Conservation (phyloP, 805 yeast genomes). For the Wickerhamiella spandovensis region DNA sequence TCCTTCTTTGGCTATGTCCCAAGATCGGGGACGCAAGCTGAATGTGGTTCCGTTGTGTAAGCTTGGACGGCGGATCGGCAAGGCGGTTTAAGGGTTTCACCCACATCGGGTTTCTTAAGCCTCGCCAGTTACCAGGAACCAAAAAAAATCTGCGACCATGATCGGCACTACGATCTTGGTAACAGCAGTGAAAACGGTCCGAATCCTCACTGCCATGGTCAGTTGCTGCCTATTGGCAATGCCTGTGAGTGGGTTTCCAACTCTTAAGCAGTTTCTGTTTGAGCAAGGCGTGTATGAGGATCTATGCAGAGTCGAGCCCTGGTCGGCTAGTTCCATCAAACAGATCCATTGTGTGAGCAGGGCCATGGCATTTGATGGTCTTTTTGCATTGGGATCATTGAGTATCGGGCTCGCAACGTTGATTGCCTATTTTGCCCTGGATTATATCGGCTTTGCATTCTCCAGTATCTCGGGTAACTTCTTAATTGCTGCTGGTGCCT, state of each 20-base stretch:
- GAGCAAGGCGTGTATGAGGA: slow-evolving; percentile 15
- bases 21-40: too few species aligned
- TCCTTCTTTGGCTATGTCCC: too few species aligned
- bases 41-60: neutral
- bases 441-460: slow-evolving; percentile 13
- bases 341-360: slow-evolving; percentile 11
- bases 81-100: neutral
- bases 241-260: slow-evolving; percentile 13
- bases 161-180: neutral
- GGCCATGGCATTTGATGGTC: slow-evolving; percentile 9
- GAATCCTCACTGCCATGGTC: slow-evolving; percentile 8
- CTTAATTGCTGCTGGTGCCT: slow-evolving; percentile 15
- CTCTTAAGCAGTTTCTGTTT: slow-evolving; percentile 13
- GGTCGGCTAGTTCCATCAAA: neutral
- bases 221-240: slow-evolving; percentile 11
- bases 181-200: neutral
- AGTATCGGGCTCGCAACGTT: slow-evolving; percentile 10
- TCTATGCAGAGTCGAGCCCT: slow-evolving; percentile 10
- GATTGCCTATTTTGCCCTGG: slow-evolving; percentile 9
- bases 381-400: slow-evolving; percentile 7
- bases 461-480: slow-evolving; percentile 11
- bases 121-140: neutral
- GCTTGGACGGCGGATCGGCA: too few species aligned
- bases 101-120: neutral
- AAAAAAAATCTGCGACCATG: neutral